A percentile compares a stretch with the other conserved stretches of the same genome.
These are phyloP conservation scores for Solanum habrochaites DNA, from an alignment of 257 asterid genomes.

Conservation along the genomic window DNA sequence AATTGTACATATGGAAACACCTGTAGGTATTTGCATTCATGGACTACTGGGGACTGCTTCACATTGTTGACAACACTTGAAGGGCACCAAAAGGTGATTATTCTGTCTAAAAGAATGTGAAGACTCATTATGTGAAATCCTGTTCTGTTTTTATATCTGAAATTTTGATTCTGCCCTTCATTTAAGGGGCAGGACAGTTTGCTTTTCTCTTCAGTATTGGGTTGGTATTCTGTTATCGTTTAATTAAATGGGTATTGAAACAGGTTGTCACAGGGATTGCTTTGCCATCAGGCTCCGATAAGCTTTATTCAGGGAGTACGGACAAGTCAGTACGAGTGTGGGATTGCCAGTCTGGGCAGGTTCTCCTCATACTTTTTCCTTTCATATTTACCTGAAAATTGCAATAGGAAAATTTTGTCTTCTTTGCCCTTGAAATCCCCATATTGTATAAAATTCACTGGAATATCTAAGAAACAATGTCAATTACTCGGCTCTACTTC, in stretches of 20 bases:
- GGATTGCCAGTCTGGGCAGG: constrained; percentile 99
- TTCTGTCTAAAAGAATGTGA: not conserved
- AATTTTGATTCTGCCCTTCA: not conserved
- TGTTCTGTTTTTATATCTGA: not conserved
- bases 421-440: not conserved
- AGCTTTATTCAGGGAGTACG: constrained; percentile 84
- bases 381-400: not conserved
- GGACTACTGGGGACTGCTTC: constrained; percentile 73
- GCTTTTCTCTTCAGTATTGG: not conserved
- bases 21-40: constrained; percentile 80
- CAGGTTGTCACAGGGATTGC: constrained; percentile 93
- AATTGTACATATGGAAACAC: constrained; percentile 61
- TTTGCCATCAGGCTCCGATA: constrained; percentile 80
- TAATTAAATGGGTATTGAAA: constrained; percentile 1
- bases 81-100: constrained; percentile 78
- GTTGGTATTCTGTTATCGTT: not conserved
- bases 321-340: constrained; percentile 88
- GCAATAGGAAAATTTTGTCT: not conserved
- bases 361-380: constrained; percentile 8
- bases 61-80: constrained; percentile 63
- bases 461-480: not conserved
- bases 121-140: not conserved
- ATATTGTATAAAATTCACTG: not conserved
- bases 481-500: not conserved
- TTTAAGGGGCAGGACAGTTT: not conserved